Evolutionary conservation across 805 yeast genomes (phyloP).

Genomic region (Candida anglica): DNA sequence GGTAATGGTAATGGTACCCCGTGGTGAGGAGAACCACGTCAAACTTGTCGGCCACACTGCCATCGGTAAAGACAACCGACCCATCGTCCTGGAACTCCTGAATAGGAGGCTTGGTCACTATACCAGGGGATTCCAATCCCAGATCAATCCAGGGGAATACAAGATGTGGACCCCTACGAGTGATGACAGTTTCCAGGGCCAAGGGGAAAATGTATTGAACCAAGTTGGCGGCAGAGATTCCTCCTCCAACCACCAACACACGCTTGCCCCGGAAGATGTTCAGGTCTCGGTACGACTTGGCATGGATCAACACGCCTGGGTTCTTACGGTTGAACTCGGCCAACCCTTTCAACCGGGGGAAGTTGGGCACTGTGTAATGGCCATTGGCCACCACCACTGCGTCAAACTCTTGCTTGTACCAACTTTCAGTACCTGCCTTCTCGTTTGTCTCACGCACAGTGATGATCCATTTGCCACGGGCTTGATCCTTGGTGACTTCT

Average conservation of each 20-base stretch:
- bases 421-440: slow-evolving; percentile 16
- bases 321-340: slow-evolving; percentile 37
- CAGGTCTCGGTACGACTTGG: slow-evolving; percentile 51
- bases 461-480: slow-evolving; percentile 35
- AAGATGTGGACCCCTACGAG: slow-evolving; percentile 23
- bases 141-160: slow-evolving; percentile 32
- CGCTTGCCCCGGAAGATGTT: slow-evolving; percentile 38
- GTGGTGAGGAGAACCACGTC: slow-evolving; percentile 47
- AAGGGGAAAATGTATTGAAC: slow-evolving; percentile 34
- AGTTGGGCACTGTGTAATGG: slow-evolving; percentile 55
- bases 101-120: slow-evolving; percentile 25
- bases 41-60: slow-evolving; percentile 17
- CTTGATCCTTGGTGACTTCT: slow-evolving; percentile 22
- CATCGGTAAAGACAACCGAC: slow-evolving; percentile 22
- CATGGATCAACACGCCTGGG: slow-evolving; percentile 52
- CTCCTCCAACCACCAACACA: slow-evolving; percentile 41
- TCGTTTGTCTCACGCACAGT: slow-evolving; percentile 14
- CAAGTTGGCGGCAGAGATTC: slow-evolving; percentile 41
- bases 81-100: slow-evolving; percentile 14
- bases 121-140: slow-evolving; percentile 32
- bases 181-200: slow-evolving; percentile 20
- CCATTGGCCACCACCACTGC: slow-evolving; percentile 65
- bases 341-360: slow-evolving; percentile 56
- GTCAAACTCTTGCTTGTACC: slow-evolving; percentile 52
- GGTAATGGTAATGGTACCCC: slow-evolving; percentile 47